phyloP scores from a whole-genome alignment of 805 yeast genomes.

The Saccharomycopsis olivae region DNA sequence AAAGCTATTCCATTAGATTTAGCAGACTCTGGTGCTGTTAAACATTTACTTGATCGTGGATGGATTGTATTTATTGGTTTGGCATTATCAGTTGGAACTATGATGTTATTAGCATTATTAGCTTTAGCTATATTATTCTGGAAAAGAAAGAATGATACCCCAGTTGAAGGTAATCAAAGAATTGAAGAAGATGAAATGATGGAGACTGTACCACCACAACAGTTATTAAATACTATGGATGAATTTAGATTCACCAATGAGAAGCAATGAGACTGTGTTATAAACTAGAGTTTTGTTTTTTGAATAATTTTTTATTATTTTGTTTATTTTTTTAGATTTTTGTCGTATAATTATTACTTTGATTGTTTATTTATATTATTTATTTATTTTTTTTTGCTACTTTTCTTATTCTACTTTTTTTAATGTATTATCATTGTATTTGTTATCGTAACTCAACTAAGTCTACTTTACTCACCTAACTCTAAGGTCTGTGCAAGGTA shows the following conservation, averaged over 20 bases:
- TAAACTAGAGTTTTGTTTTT: too few relatives aligned
- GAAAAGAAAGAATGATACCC: conserved; percentile 30
- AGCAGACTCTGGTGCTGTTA: conserved; percentile 19
- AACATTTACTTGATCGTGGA: conserved; percentile 33
- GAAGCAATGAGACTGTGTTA: too few relatives aligned
- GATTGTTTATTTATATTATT: too few relatives aligned
- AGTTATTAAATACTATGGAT: conserved; percentile 28
- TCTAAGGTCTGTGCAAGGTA: conserved; percentile 4
- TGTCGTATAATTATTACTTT: too few relatives aligned
- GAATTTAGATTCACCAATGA: conserved; percentile 16
- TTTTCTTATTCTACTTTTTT: too few relatives aligned
- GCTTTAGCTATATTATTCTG: conserved; percentile 28
- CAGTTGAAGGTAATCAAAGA: conserved; percentile 38
- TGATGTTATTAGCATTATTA: conserved; percentile 30
- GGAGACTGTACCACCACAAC: conserved; percentile 51
- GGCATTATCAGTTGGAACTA: conserved; percentile 52
- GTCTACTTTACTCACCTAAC: too few relatives aligned
- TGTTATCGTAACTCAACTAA: too few relatives aligned
- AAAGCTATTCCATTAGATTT: conserved; percentile 26
- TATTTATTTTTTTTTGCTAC: too few relatives aligned
- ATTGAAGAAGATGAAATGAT: conserved; percentile 53
- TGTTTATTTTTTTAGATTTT: too few relatives aligned
- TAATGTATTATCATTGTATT: too few relatives aligned
- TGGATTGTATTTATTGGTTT: conserved; percentile 59
- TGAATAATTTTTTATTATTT: too few relatives aligned